Evolutionary conservation across 768 basidiomycete genomes (phyloP), one percentile per base, ranked within the genome.

Genomic region (Fomitopsis serialis): DNA sequence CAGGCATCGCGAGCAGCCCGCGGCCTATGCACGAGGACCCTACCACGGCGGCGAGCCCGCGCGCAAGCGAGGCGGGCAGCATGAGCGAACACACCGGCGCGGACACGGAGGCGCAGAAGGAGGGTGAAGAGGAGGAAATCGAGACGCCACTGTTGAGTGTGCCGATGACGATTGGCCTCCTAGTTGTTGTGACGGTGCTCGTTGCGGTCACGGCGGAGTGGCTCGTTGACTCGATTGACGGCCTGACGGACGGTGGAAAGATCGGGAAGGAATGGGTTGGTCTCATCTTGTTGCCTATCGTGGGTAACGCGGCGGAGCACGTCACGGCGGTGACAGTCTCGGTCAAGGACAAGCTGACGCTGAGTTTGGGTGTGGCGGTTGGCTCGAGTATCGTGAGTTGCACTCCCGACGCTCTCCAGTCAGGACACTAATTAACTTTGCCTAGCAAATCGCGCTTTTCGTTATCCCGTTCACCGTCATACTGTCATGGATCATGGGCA

Each of bases 301-400:
- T 94, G 13, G 91, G 91, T 19, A 93, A 92, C 64, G 88, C 91
- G 6, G 92, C 89, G 52, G 94, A 97, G 64, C 93, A 95, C 64
- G 86, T 85, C 36, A 97, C 92, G 2, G 93, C 94, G 13, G 91
- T 97, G 24, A 87, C 87, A 1, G 93, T 94, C 7, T 90, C 93
- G 0, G 87, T 92, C 54, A 95, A 95, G 69, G 82, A 87, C 68
- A 92, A 95, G 67, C 72, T 97, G 21, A 89, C 89, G 43, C 78
- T 97, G 6, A 90, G 89, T 63, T 74, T 97, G 52, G 85, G 88
- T 23, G 90, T 96, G 21, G 91, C 94, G n/a, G 89, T 92, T 17
- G 89, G 92, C 44, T 87, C 87, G 1, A 86, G 85, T 58, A 85
- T 90, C 34, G 87, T 89, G 63, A 65, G 85, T 75, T 17, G 7